Percentiles rank a stretch among this genome's conserved stretches.
Conservation (phyloP, 345 rosid genomes). For the Salix exigua region DNA sequence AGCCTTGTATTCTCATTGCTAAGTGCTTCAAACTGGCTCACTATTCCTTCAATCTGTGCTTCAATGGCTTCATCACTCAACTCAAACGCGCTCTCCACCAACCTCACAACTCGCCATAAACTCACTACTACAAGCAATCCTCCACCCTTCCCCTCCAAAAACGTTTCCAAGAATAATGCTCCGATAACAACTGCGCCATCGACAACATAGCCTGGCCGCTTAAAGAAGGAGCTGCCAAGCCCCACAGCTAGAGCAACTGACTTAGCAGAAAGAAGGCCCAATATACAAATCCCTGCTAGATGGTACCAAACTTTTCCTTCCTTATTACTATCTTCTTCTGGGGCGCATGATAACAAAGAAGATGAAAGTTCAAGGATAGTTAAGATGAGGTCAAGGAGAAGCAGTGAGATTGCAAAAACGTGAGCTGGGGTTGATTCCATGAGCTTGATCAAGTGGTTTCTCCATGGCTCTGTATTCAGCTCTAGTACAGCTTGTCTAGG, state of each 20-base stretch:
- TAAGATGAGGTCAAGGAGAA: slow-evolving; percentile 50
- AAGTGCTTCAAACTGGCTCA: slow-evolving; percentile 49
- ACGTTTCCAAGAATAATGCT: slow-evolving; percentile 52
- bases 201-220: slow-evolving; percentile 45
- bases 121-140: slow-evolving; percentile 65
- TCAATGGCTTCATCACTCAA: slow-evolving; percentile 75
- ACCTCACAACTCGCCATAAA: slow-evolving; percentile 66
- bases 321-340: background rate
- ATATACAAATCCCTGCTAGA: slow-evolving; percentile 54
- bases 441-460: slow-evolving; percentile 32
- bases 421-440: slow-evolving; percentile 46
- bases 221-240: slow-evolving; percentile 40
- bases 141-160: slow-evolving; percentile 49
- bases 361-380: slow-evolving; percentile 56
- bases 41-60: slow-evolving; percentile 45
- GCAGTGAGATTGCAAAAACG: slow-evolving; percentile 37
- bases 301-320: slow-evolving; percentile 42
- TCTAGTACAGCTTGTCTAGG: slow-evolving; percentile 2
- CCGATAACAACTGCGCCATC: slow-evolving; percentile 48
- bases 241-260: slow-evolving; percentile 37
- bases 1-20: slow-evolving; percentile 38
- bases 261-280: slow-evolving; percentile 47
- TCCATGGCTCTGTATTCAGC: slow-evolving; percentile 36
- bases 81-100: slow-evolving; percentile 66
- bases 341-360: slow-evolving; percentile 39